Evolutionary conservation across 176 grass and related monocot genomes (phyloP), one percentile per base, ranked within the genome.

Genomic region (Zoysia japonica): DNA sequence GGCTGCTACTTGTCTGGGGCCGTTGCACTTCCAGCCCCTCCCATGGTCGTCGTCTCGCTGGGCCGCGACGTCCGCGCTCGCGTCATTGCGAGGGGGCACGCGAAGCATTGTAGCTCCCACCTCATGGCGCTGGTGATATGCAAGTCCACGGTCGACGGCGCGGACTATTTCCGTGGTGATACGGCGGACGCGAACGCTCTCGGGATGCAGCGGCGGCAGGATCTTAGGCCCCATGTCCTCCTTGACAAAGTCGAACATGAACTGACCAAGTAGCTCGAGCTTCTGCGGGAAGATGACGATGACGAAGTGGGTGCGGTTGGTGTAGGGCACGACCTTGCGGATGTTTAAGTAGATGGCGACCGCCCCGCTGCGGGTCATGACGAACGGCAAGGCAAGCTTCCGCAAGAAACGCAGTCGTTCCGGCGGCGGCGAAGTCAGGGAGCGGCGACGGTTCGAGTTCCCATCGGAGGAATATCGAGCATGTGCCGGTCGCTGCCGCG

Each of bases 261-360:
- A 8, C 17, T 20, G 6, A 16, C 17, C 55, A 3, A 59, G 55
- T n/a, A 6, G 55, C 55, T 59, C 55, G 55, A 28, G 28, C 28
- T 28, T 28, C 28, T 28, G 28, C 28, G 28, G 28, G 28, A 28
- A 28, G 28, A 28, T 76, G 72, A 97, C 11, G 77, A 94, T 70
- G 61, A 97, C 37, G 66, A 97, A 63, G 77, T 94, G 94, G 36
- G 59, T 68, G 54, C 94, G 84, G 72, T 97, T 94, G 57, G 89
- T 94, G 82, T 94, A 97, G 74, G 94, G 91, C 56, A 97, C 89
- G 6, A 70, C 77, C 87, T 97, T 91, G 46, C 92, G 80, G 70
- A 90, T 90, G 46, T 87, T 80, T 74, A 89, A 88, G 85, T 94
- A 97, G 72, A 97, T 41, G 36, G 49, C 57, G 16, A 51, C 28